Base-by-base conservation (phyloP, 2,329 filamentous ascomycete genomes). In the Colletotrichum camelliae region DNA sequence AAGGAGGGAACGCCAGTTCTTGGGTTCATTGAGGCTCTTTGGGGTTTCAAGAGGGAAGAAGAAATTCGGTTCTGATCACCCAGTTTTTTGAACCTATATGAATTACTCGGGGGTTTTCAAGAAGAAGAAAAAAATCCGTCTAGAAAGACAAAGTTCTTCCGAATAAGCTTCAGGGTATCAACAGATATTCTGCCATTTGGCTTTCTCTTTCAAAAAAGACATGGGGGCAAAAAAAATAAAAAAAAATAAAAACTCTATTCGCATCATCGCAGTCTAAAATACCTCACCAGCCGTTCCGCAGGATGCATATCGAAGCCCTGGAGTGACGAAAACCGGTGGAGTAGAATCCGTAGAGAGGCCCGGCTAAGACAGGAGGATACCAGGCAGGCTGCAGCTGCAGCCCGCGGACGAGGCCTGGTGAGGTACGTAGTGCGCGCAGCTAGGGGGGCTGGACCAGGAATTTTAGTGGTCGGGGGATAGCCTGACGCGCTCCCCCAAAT, bases 401-500 rank as follows among this genome's bases (percentile, higher is more conserved):
- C 21, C 33, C 37, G 43, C 43, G n/a, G 43, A n/a, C n/a, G n/a
- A 52, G 24, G 55, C 55, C 21, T 9, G 55, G 31, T 35, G n/a
- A 33, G 55, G 58, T 75, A 73, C 70, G 70, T 75, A 68, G 29
- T 21, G 39, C 43, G 43, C 43, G 43, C 43, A 21, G n/a, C 24
- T 58, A 57, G 37, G 57, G 66, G 66, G 16, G 24, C 13, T 18
- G 29, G 27, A 62, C 67, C 13, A 65, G 68, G 68, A 71, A 66
- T 62, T 67, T 65, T 60, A 68, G 70, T 75, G 73, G 62, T 72
- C 10, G 73, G 70, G 43, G 33, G 64, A 62, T 31, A 68, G 73
- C 73, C 70, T 73, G 73, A 75, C 70, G 64, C 73, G 70, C 64
- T 73, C 43, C 72, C 73, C 73, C 61, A 72, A 75, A 75, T 75